These are phyloP conservation scores for Aspergillus cavernicola DNA, from an alignment of 495 filamentous ascomycete genomes.

Conservation along the genomic window DNA sequence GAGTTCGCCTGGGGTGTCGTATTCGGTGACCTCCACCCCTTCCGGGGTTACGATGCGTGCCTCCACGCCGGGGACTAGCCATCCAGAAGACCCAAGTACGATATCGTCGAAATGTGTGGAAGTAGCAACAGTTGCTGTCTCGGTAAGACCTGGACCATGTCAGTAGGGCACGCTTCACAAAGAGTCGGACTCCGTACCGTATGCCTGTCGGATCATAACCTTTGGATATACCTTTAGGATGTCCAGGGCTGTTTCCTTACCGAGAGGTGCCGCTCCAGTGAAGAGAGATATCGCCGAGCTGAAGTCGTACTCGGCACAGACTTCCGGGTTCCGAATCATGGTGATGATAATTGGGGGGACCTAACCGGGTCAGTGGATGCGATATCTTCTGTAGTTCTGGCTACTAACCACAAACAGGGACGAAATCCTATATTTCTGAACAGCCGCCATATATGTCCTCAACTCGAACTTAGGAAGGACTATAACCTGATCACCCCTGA, in stretches of 20 bases:
- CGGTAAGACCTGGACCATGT: constrained; percentile 63
- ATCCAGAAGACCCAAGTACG: constrained; percentile 68
- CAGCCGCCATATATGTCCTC: constrained; percentile 55
- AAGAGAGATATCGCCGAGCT: constrained; percentile 64
- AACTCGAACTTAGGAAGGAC: constrained; percentile 87
- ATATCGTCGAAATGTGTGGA: constrained; percentile 64
- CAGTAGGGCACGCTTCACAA: constrained; percentile 5
- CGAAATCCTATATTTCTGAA: constrained; percentile 71
- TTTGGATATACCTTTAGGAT: constrained; percentile 61
- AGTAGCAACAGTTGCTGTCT: constrained; percentile 71
- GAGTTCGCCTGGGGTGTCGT: constrained; percentile 78
- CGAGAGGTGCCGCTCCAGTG: constrained; percentile 81
- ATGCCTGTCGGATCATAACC: constrained; percentile 72
- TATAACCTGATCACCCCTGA: constrained; percentile 73
- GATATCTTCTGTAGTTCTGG: not conserved
- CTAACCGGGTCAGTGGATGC: constrained; percentile 30
- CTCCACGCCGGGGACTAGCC: constrained; percentile 61
- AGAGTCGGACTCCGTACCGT: constrained; percentile 51
- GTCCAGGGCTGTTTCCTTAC: constrained; percentile 70
- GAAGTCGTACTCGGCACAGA: constrained; percentile 68
- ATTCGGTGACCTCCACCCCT: constrained; percentile 69
- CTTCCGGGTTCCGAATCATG: constrained; percentile 63
- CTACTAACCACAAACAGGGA: constrained; percentile 60
- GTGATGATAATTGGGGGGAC: constrained; percentile 85
- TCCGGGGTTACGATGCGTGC: constrained; percentile 70